These are phyloP conservation scores for Lobulomyces angularis DNA, from an alignment of 192 early-diverging fungal genomes.

Conservation along the genomic window DNA sequence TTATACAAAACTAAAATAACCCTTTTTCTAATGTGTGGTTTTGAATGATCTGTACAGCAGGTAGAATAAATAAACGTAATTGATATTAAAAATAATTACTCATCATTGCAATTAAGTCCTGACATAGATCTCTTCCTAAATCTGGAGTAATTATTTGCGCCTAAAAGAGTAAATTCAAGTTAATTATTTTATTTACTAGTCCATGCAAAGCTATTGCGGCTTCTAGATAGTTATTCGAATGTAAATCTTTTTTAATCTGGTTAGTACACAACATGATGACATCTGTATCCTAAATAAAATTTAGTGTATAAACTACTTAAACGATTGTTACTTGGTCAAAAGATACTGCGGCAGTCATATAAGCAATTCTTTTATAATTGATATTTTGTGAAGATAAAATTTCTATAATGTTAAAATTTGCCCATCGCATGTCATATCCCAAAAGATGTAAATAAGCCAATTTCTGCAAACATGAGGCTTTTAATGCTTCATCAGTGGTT, in stretches of 20 bases:
- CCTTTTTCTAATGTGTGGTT: slow-evolving; percentile 85
- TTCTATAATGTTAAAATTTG: slow-evolving; percentile 89
- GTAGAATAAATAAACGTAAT: no score
- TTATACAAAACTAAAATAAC: slow-evolving; percentile 79
- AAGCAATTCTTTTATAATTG: slow-evolving; percentile 78
- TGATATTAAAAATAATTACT: no score
- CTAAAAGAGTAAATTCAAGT: no score
- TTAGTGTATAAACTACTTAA: slow-evolving; percentile 79
- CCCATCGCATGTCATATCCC: slow-evolving; percentile 93
- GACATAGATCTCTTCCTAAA: slow-evolving; percentile 73
- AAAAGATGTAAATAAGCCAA: slow-evolving; percentile 51
- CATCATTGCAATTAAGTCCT: slow-evolving; percentile 75
- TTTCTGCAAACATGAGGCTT: slow-evolving; percentile 81
- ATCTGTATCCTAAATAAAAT: slow-evolving; percentile 85
- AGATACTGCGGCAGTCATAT: slow-evolving; percentile 77
- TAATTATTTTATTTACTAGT: no score
- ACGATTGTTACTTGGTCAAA: slow-evolving; percentile 79
- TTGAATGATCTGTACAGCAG: no score
- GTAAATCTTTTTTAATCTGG: slow-evolving; percentile 86
- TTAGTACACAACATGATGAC: slow-evolving; percentile 95
- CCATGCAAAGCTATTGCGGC: slow-evolving; percentile 83
- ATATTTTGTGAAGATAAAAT: slow-evolving; percentile 88
- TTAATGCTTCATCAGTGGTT: slow-evolving; percentile 69
- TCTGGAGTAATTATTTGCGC: slow-evolving; percentile 86
- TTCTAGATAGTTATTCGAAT: slow-evolving; percentile 70